Base-by-base conservation (phyloP, 306 rosid species). In the Oemleria cerasiformis region DNA sequence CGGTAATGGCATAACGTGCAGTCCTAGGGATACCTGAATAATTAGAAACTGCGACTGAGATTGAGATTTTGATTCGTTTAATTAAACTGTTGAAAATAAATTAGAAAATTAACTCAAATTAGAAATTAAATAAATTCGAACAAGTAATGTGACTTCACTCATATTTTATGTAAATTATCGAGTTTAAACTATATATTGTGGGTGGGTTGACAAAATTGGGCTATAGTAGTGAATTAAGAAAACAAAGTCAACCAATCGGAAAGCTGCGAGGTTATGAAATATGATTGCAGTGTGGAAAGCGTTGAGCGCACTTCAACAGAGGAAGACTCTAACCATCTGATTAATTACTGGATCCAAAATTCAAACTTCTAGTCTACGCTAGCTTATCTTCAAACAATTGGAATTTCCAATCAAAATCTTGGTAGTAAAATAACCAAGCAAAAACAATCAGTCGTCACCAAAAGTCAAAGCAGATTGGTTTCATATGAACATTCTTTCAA, bases 11-110 rank as follows among this genome's bases (percentile, higher is more conserved):
- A 55, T 84, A 92, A n/a, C 81, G 78, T 21, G 78, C 86, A 0
- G 69, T 71, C 41, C 70, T 76, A 0, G 92, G 73, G 30, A 92
- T 81, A 61, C 92, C 97, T 92, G 80, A 51, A 25, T 25, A 25
- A 25, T 25, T 51, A 20, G 11, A 17, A 1, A 40, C 11, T 10
- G 8, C 17, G 4, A 53, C 47, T 49, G 5, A 20, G 16, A 39
- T 63, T 40, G 3, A 25, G 23, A 47, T 57, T 9, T 8, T n/a
- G n/a, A n/a, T n/a, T n/a, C n/a, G n/a, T n/a, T n/a, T n/a, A 7
- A 20, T 30, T 25, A 14, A 1, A 9, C 25, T 23, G 63, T 56
- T 13, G 41, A 21, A 57, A 25, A 57, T n/a, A 34, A 12, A 30
- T 15, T 38, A 58, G 42, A 58, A 12, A 54, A 13, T 25, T 25